These are phyloP conservation scores for Hylodesmum podocarpum DNA, from an alignment of 306 rosid species.

Conservation along the genomic window DNA sequence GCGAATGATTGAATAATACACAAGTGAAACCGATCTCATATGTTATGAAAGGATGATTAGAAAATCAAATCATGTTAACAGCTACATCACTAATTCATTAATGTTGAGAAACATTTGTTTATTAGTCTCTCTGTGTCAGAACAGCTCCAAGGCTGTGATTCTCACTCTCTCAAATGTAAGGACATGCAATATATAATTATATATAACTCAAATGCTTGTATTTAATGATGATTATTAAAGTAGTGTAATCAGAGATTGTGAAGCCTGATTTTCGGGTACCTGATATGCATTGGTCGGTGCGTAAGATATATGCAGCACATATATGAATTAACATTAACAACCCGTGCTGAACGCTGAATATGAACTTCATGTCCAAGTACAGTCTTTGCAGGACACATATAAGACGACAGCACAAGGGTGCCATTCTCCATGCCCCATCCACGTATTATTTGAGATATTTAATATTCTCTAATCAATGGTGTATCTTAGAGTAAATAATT, in stretches of 20 bases:
- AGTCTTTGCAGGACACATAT: not conserved
- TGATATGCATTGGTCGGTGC: not conserved
- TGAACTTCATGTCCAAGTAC: not conserved
- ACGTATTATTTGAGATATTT: not conserved
- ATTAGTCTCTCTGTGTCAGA: constrained; percentile 1
- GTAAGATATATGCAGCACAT: not conserved
- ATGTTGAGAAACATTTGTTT: not conserved
- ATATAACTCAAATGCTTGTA: too few species aligned
- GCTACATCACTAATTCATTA: not conserved
- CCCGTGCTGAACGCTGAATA: not conserved
- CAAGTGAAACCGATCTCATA: not conserved
- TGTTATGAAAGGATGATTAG: not conserved
- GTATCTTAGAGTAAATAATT: too few species aligned
- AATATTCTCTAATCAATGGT: too few species aligned
- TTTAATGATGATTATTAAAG: too few species aligned
- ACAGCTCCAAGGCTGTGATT: not conserved
- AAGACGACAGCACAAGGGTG: not conserved
- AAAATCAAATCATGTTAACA: not conserved
- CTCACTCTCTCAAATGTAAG: not conserved
- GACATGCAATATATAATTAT: too few species aligned
- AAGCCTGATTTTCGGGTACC: not conserved
- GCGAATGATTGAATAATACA: not conserved
- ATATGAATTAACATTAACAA: not conserved
- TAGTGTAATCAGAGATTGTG: too few species aligned
- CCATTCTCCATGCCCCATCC: too few species aligned